Base-by-base conservation (phyloP, 768 basidiomycete species). In the Mycena polygramma region DNA sequence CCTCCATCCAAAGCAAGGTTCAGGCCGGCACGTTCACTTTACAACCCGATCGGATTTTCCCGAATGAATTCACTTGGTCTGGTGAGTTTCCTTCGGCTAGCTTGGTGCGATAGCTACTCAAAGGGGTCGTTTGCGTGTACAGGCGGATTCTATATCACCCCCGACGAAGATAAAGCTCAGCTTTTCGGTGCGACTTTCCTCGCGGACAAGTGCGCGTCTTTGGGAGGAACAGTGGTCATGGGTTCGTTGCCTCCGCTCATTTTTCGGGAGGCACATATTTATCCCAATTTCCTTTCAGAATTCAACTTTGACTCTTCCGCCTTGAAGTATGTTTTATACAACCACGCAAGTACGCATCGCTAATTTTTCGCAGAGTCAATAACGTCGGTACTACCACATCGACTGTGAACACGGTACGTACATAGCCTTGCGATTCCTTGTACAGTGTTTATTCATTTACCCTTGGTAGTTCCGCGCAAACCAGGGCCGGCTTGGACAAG, bases 121-220 rank as follows among this genome's bases (percentile, higher is more conserved):
- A n/a, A n/a, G n/a, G 19, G 41, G 7, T 57, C 37, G 17, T 39
- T 49, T 46, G 45, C 17, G 10, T 30, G 30, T 30, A 51, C n/a
- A 59, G 66, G 66, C n/a, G 66, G 66, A 45, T 68, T 69, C 39
- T 69, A 69, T 17, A 30, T 63, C 26, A 69, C 68, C 4, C 68
- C 68, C 14, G 62, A 69, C 24, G 26, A 69, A 13, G 22, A n/a
- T 0, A 63, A 69, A 6, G 68, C 68, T 6, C 43, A 63, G 54
- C 46, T 68, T 36, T 68, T 68, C 39, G 66, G 66, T 19, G 66
- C 57, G 10, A 60, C 48, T 8, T 68, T 68, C 58, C 58, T 68
- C 2, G 64, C 45, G 30, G 35, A 46, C 6, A 57, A 37, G 35
- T 66, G 64, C 35, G 36, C 35, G 26, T 24, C 3, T 17, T 1